Evolutionary conservation across 2,329 filamentous ascomycete species (phyloP).

Genomic region (Talaromyces sp.): DNA sequence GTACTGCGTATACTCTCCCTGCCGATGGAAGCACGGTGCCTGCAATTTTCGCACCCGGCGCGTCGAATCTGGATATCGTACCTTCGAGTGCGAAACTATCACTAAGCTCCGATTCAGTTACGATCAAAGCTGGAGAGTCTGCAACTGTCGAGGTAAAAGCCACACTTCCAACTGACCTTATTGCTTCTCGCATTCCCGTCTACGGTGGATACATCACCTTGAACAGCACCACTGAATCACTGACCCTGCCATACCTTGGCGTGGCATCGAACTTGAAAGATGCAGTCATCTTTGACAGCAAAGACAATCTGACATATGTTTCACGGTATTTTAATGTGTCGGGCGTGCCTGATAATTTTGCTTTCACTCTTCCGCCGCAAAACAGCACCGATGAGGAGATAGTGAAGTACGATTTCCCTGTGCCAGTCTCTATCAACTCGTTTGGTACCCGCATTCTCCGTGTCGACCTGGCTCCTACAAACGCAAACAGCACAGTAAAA

Average conservation of each 20-base stretch:
- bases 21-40: conserved; percentile 7
- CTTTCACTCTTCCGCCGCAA: conserved; percentile 7
- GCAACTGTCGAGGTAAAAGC: conserved; percentile 20
- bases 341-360: background rate
- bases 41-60: conserved; percentile 4
- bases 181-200: conserved; percentile 23
- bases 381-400: conserved; percentile 8
- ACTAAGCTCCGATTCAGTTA: conserved; percentile 15
- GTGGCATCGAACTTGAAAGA: conserved; percentile 16
- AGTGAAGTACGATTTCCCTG: conserved; percentile 7
- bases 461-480: conserved; percentile 5
- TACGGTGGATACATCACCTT: conserved; percentile 29
- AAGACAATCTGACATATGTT: conserved; percentile 1
- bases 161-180: conserved; percentile 15
- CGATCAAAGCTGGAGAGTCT: conserved; percentile 16
- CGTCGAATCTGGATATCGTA: conserved; percentile 9
- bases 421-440: background rate
- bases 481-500: background rate
- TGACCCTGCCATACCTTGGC: conserved; percentile 29
- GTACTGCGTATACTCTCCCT: conserved; percentile 51
- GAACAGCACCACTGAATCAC: conserved; percentile 19
- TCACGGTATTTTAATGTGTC: conserved; percentile 4
- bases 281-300: conserved; percentile 1
- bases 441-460: conserved; percentile 7
- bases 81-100: conserved; percentile 8